Percentiles rank a stretch among this genome's conserved stretches.
phyloP scores from a whole-genome alignment of 495 filamentous ascomycete genomes.

The Penicillium pulvis region DNA sequence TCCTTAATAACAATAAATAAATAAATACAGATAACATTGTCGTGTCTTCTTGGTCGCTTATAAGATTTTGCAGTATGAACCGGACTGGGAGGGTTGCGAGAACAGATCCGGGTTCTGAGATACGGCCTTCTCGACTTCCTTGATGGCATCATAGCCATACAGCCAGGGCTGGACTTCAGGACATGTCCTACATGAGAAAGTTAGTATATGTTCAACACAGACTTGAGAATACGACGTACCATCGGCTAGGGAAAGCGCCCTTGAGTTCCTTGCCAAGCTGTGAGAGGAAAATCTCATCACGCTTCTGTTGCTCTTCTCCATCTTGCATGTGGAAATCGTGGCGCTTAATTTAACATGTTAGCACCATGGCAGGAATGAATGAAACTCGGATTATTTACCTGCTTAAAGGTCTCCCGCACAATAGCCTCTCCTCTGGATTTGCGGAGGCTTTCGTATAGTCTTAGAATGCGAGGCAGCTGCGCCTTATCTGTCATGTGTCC shows the following conservation, averaged over 20 bases:
- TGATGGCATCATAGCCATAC: slow-evolving; percentile 63
- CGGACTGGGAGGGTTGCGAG: neutral
- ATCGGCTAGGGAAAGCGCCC: slow-evolving; percentile 58
- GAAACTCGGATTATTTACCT: slow-evolving; percentile 22
- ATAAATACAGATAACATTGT: neutral
- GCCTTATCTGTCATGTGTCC: slow-evolving; percentile 37
- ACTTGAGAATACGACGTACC: slow-evolving; percentile 28
- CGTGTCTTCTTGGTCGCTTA: neutral
- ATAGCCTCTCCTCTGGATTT: slow-evolving; percentile 62
- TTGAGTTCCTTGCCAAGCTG: slow-evolving; percentile 43
- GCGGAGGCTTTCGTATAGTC: slow-evolving; percentile 60
- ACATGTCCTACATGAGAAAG: slow-evolving; percentile 48
- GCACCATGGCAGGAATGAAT: neutral
- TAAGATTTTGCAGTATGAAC: neutral
- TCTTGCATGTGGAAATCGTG: slow-evolving; percentile 62
- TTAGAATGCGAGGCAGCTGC: slow-evolving; percentile 51
- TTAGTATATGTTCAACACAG: neutral
- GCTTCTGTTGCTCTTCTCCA: slow-evolving; percentile 53
- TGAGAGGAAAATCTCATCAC: slow-evolving; percentile 52
- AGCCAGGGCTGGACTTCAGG: slow-evolving; percentile 60
- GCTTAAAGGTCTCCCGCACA: slow-evolving; percentile 52
- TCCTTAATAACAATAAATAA: neutral
- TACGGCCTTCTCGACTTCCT: slow-evolving; percentile 56
- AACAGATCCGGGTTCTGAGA: slow-evolving; percentile 34
- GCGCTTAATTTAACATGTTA: slow-evolving; percentile 34